Conservation (phyloP, 345 rosid genomes). For the Aquilaria yunnanensis region DNA sequence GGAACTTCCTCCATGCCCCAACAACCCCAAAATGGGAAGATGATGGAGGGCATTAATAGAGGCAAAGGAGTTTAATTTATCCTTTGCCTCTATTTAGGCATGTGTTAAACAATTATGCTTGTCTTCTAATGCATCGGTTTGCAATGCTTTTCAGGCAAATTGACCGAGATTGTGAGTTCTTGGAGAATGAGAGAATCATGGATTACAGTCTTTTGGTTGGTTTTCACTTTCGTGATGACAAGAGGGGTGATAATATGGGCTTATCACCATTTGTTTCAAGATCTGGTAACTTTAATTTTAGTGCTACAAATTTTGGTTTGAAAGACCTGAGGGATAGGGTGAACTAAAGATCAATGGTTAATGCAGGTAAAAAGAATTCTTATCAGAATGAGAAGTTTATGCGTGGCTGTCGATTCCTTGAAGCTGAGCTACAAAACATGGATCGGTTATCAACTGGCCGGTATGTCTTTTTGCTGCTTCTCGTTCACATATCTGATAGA, state of each 20-base stretch:
- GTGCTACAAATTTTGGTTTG: slow-evolving; percentile 4
- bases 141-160: slow-evolving; percentile 39
- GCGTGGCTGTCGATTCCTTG: slow-evolving; percentile 69
- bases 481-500: no score
- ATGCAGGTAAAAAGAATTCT: slow-evolving; percentile 26
- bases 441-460: slow-evolving; percentile 76
- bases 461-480: slow-evolving; percentile 19
- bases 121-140: not conserved
- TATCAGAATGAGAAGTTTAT: slow-evolving; percentile 29
- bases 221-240: slow-evolving; percentile 51
- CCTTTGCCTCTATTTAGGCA: no score
- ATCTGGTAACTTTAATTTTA: slow-evolving; percentile 13
- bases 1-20: not conserved
- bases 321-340: not conserved
- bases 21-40: not conserved
- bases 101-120: not conserved
- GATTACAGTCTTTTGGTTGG: slow-evolving; percentile 70
- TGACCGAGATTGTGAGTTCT: slow-evolving; percentile 58
- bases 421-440: slow-evolving; percentile 83
- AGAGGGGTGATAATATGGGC: slow-evolving; percentile 19
- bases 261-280: slow-evolving; percentile 13
- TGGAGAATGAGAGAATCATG: slow-evolving; percentile 64
- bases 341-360: not conserved
- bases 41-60: not conserved
- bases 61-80: no score